Evolutionary conservation across 768 basidiomycete species (phyloP).

Genomic region (Russula sp.): DNA sequence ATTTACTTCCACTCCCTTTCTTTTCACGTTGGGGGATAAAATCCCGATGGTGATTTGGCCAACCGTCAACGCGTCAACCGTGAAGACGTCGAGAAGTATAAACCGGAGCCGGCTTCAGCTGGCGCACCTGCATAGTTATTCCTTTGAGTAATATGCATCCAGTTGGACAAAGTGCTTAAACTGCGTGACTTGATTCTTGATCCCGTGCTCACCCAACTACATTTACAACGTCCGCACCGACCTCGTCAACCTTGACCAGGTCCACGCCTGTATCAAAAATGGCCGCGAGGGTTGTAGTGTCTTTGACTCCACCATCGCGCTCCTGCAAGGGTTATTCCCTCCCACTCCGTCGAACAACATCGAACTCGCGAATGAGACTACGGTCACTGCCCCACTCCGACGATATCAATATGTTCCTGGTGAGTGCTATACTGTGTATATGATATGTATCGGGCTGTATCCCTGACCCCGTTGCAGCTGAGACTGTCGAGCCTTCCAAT

Average conservation of each 20-base stretch:
- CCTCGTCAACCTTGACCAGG: constrained; percentile 68
- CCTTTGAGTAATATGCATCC: constrained; percentile 94
- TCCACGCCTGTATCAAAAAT: constrained; percentile 76
- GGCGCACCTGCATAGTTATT: constrained; percentile 61
- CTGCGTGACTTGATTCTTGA: no score
- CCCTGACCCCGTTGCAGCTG: constrained; percentile 44
- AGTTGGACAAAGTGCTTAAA: no score
- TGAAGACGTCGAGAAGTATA: constrained; percentile 91
- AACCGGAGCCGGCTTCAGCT: constrained; percentile 49
- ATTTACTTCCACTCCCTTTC: no score
- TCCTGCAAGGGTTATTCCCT: constrained; percentile 84
- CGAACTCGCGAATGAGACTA: constrained; percentile 73
- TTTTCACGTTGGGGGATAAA: no score
- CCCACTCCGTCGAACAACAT: constrained; percentile 72
- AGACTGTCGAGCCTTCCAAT: constrained; percentile 83
- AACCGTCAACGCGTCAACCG: no score
- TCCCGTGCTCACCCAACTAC: constrained; percentile 68
- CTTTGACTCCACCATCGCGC: constrained; percentile 80
- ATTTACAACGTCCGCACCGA: constrained; percentile 63
- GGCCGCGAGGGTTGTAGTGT: constrained; percentile 84
- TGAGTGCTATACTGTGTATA: constrained; percentile 35
- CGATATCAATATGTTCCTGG: constrained; percentile 89
- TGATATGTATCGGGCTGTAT: neutral
- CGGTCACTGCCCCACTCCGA: constrained; percentile 66
- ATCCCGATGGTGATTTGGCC: no score